Percentiles rank a stretch among this genome's conserved stretches.
phyloP scores from a whole-genome alignment of 495 filamentous ascomycete species.

The Lindgomyces ingoldianus region DNA sequence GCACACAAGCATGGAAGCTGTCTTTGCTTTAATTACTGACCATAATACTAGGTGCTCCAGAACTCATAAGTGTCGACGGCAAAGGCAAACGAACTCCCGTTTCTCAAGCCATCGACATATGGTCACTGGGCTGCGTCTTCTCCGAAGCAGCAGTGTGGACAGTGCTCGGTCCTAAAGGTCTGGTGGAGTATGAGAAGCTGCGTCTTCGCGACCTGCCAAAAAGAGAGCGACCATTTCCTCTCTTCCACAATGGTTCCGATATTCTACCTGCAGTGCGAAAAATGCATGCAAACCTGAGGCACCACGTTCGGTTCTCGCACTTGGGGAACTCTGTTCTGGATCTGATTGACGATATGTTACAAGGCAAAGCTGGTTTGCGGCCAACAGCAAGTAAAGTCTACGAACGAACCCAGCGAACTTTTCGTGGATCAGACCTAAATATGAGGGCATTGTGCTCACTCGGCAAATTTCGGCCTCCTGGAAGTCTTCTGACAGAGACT shows the following conservation, averaged over 20 bases:
- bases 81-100: slow-evolving; percentile 25
- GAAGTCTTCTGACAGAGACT: not conserved
- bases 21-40: not conserved
- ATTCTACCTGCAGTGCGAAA: not conserved
- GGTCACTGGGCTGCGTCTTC: slow-evolving; percentile 50
- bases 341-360: not conserved
- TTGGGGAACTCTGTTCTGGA: not conserved
- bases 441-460: not conserved
- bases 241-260: slow-evolving; percentile 5
- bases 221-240: not conserved
- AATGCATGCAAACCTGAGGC: not conserved
- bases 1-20: not conserved
- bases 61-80: not conserved
- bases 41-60: slow-evolving; percentile 12
- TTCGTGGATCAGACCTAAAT: not conserved
- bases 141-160: slow-evolving; percentile 22
- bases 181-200: not conserved
- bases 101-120: slow-evolving; percentile 45
- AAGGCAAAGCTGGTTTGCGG: not conserved
- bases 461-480: not conserved
- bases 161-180: not conserved
- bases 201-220: not conserved
- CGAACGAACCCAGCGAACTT: not conserved
- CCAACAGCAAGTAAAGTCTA: not conserved
- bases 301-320: not conserved